Percentiles rank a stretch among this genome's conserved stretches.
Conservation (phyloP, 257 asterid species). For the Rubia yunnanensis region DNA sequence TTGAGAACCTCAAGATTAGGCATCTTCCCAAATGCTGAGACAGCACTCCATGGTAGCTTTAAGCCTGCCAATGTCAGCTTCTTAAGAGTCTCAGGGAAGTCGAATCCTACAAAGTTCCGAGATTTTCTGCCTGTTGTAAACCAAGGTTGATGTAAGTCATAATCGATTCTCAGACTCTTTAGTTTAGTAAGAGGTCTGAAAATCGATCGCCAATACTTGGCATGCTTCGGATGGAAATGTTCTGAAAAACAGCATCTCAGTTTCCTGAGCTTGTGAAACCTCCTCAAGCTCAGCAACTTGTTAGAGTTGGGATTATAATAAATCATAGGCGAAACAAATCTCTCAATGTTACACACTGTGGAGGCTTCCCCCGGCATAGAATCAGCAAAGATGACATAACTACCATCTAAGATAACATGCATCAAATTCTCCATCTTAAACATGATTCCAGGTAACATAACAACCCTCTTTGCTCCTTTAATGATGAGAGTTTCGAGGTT, state of each 20-base stretch:
- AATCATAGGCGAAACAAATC: background rate
- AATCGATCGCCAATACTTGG: background rate
- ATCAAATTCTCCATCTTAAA: background rate
- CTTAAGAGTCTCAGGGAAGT: background rate
- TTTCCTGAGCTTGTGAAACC: background rate
- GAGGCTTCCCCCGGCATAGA: background rate
- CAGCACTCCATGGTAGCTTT: background rate
- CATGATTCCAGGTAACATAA: background rate
- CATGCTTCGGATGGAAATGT: background rate
- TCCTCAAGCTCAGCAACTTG: background rate
- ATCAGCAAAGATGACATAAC: background rate
- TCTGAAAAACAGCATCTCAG: background rate
- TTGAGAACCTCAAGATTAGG: constrained; percentile 3
- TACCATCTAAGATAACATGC: background rate
- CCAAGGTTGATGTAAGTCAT: background rate
- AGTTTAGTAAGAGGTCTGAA: background rate
- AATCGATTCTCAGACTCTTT: background rate
- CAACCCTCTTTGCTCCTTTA: background rate
- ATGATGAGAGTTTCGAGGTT: constrained; percentile 2
- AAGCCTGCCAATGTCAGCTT: background rate
- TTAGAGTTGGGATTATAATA: background rate
- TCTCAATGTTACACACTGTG: background rate
- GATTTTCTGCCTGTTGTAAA: background rate
- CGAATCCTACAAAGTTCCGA: background rate
- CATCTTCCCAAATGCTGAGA: background rate